A percentile compares a stretch with the other conserved stretches of the same genome.
These are phyloP conservation scores for Clonostachys rhizophaga DNA, from an alignment of 2,329 filamentous ascomycete species.

Conservation along the genomic window DNA sequence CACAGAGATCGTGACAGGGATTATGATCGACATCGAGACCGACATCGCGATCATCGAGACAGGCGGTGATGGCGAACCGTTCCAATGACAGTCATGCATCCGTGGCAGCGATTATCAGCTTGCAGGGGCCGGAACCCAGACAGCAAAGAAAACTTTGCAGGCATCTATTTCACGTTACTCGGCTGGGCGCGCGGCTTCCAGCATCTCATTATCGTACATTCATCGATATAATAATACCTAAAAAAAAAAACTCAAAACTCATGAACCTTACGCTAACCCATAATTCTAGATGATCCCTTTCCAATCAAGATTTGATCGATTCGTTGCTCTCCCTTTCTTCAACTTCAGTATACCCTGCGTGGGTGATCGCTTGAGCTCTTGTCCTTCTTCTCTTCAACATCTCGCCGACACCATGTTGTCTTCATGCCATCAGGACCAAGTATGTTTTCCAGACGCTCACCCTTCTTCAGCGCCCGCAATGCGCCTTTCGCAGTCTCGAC, in stretches of 20 bases:
- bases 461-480: slow-evolving; percentile 37
- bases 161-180: too few species aligned
- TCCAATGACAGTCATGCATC: too few species aligned
- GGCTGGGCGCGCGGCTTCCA: too few species aligned
- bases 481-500: slow-evolving; percentile 38
- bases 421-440: neutral
- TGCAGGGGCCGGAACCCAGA: too few species aligned
- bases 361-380: neutral
- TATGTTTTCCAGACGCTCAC: slow-evolving; percentile 25
- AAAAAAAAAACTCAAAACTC: too few species aligned
- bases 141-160: too few species aligned
- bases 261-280: too few species aligned
- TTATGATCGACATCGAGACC: slow-evolving; percentile 12
- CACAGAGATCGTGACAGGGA: slow-evolving; percentile 28
- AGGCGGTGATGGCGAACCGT: neutral
- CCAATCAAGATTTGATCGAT: neutral
- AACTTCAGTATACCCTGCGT: neutral
- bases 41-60: slow-evolving; percentile 6
- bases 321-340: neutral
- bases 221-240: too few species aligned
- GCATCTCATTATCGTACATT: too few species aligned
- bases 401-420: neutral
- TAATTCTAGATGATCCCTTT: neutral
- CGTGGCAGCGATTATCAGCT: too few species aligned
- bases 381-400: neutral